Evolutionary conservation across 2,329 filamentous ascomycete species (phyloP).

Genomic region (Neopestalotiopsis sp.): DNA sequence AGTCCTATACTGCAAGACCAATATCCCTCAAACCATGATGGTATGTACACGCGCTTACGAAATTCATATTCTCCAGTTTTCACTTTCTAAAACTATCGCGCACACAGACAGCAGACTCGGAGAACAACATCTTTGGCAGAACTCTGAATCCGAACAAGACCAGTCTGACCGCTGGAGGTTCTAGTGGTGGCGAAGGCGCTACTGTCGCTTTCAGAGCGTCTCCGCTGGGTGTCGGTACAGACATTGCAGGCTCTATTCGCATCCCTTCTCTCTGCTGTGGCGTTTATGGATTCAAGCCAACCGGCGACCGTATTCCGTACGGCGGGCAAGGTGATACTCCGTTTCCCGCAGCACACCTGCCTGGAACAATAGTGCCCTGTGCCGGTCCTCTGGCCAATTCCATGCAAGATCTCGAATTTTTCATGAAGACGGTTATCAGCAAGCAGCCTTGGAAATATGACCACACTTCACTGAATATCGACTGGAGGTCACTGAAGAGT

Average conservation of each 20-base stretch:
- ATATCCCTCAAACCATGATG: constrained; percentile 36
- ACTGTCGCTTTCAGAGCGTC: constrained; percentile 25
- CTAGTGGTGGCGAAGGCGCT: constrained; percentile 38
- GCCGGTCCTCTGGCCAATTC: constrained; percentile 49
- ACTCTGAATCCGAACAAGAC: constrained; percentile 45
- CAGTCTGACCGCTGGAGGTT: constrained; percentile 37
- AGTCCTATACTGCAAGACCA: constrained; percentile 58
- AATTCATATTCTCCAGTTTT: too few species aligned
- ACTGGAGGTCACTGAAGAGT: constrained; percentile 44
- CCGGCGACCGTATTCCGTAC: constrained; percentile 9
- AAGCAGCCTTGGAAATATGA: constrained; percentile 52
- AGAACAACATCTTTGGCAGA: constrained; percentile 47
- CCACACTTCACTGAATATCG: constrained; percentile 42
- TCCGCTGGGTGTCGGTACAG: constrained; percentile 27
- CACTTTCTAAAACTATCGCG: too few species aligned
- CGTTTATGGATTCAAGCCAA: constrained; percentile 37
- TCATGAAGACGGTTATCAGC: constrained; percentile 45
- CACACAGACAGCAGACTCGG: constrained; percentile 34
- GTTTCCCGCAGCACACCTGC: constrained; percentile 16
- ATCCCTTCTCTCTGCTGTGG: constrained; percentile 36
- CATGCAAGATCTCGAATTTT: constrained; percentile 43
- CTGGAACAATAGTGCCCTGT: constrained; percentile 38
- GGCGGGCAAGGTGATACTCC: not conserved
- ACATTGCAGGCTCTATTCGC: constrained; percentile 35
- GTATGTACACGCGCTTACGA: too few species aligned